These are phyloP conservation scores for Alternaria brassicicola DNA, from an alignment of 2,329 filamentous ascomycete species.

Conservation along the genomic window DNA sequence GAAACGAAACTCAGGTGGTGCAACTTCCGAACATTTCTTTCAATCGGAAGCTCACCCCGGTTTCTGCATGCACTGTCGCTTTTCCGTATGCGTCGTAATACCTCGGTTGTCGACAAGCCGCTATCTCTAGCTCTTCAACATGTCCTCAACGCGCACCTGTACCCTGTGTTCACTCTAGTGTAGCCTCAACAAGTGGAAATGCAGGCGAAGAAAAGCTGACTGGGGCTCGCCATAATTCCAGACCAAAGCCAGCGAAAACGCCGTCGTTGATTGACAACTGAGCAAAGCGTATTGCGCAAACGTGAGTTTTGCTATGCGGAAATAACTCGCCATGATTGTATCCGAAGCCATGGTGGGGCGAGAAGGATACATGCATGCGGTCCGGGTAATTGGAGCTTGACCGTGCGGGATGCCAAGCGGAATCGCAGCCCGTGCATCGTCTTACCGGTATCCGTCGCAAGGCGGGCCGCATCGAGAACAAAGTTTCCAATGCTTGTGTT, in stretches of 20 bases:
- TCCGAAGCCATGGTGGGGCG: neutral
- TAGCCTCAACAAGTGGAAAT: neutral
- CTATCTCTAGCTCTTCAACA: neutral
- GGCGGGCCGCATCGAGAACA: neutral
- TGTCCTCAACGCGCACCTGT: neutral
- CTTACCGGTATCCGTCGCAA: neutral
- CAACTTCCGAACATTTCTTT: neutral
- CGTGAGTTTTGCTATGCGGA: neutral
- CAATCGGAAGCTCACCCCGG: neutral
- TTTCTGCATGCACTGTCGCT: constrained; percentile 7
- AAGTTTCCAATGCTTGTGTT: neutral
- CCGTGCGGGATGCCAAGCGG: neutral
- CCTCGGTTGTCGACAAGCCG: constrained; percentile 12
- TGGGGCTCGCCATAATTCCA: neutral
- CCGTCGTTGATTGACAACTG: neutral
- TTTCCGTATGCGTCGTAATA: constrained; percentile 6
- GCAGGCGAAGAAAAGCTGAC: neutral
- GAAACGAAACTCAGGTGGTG: neutral
- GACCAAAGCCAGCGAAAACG: neutral
- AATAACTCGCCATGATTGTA: neutral
- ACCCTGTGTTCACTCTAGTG: neutral
- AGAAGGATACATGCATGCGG: neutral
- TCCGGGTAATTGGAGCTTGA: neutral
- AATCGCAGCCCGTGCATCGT: neutral
- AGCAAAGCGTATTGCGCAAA: neutral